These are phyloP conservation scores for Coemansia interrupta DNA, from an alignment of 192 early-diverging fungal genomes.

Conservation along the genomic window DNA sequence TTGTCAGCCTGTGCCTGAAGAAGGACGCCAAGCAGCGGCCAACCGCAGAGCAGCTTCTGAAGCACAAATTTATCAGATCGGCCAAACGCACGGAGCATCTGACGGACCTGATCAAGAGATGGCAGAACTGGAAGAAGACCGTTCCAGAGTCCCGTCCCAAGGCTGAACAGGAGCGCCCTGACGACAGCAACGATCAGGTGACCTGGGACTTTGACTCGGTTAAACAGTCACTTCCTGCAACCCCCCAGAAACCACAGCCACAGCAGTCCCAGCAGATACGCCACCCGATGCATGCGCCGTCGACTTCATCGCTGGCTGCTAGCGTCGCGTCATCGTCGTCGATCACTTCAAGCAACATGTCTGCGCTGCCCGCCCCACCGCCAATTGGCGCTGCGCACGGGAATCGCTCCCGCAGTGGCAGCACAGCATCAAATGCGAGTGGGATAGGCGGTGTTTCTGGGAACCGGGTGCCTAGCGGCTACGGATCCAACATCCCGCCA, in stretches of 20 bases:
- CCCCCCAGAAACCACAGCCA: conserved; percentile 29
- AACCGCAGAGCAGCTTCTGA: conserved; percentile 80
- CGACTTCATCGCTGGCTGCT: conserved; percentile 16
- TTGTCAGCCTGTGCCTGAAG: conserved; percentile 81
- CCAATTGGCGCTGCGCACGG: conserved; percentile 39
- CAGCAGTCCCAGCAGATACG: conserved; percentile 10
- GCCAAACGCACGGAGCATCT: conserved; percentile 83
- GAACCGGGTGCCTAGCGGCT: conserved; percentile 29
- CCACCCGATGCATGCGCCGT: conserved; percentile 9
- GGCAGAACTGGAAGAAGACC: conserved; percentile 73
- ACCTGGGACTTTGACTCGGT: conserved; percentile 51
- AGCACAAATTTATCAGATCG: conserved; percentile 80
- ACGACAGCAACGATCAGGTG: conserved; percentile 32
- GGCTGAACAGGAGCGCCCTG: conserved; percentile 16
- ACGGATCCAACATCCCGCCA: conserved; percentile 42
- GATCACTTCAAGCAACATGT: conserved; percentile 21
- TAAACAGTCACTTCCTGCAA: conserved; percentile 38
- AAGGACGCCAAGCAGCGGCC: conserved; percentile 84
- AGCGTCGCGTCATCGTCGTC: conserved; percentile 16
- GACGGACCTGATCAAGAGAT: conserved; percentile 78
- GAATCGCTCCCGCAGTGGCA: conserved; percentile 50
- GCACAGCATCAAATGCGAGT: conserved; percentile 48
- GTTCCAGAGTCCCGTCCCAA: conserved; percentile 48
- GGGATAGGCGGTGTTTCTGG: conserved; percentile 12
- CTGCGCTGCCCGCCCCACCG: conserved; percentile 49